phyloP scores from a whole-genome alignment of 306 rosid genomes.

The Trifolium pratense region DNA sequence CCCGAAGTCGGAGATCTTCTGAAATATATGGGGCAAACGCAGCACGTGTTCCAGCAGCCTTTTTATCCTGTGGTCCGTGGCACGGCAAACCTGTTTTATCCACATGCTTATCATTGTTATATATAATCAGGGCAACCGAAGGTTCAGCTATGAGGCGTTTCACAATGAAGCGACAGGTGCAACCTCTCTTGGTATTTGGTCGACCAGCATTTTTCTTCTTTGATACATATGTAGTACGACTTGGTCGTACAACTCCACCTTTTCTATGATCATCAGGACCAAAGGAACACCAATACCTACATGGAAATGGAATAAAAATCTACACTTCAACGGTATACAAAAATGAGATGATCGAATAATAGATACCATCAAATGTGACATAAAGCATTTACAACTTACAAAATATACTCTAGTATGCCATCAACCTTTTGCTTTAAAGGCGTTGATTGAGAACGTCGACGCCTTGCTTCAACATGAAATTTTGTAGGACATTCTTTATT shows the following conservation, averaged over 20 bases:
- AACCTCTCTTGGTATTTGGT: conserved; percentile 92
- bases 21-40: conserved; percentile 94
- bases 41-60: conserved; percentile 85
- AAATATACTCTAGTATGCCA: conserved; percentile 88
- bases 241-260: conserved; percentile 83
- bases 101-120: conserved; percentile 81
- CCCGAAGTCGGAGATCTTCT: conserved; percentile 85
- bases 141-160: conserved; percentile 90
- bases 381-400: conserved; percentile 60
- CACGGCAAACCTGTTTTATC: conserved; percentile 88
- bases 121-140: conserved; percentile 80
- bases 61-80: conserved; percentile 92
- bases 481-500: conserved; percentile 83
- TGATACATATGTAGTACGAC: too few relatives aligned
- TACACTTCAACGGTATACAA: too few relatives aligned
- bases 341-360: not conserved
- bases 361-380: not conserved
- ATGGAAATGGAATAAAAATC: conserved; percentile 38
- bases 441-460: conserved; percentile 55
- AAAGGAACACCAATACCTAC: conserved; percentile 97
- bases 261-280: conserved; percentile 94
- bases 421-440: conserved; percentile 85
- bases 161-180: conserved; percentile 92
- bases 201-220: conserved; percentile 89
- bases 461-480: conserved; percentile 92